Evolutionary conservation across 1,284 basidiomycete species (phyloP), one percentile per base, ranked within the genome.

Genomic region (Microbotryomycetes sp.): DNA sequence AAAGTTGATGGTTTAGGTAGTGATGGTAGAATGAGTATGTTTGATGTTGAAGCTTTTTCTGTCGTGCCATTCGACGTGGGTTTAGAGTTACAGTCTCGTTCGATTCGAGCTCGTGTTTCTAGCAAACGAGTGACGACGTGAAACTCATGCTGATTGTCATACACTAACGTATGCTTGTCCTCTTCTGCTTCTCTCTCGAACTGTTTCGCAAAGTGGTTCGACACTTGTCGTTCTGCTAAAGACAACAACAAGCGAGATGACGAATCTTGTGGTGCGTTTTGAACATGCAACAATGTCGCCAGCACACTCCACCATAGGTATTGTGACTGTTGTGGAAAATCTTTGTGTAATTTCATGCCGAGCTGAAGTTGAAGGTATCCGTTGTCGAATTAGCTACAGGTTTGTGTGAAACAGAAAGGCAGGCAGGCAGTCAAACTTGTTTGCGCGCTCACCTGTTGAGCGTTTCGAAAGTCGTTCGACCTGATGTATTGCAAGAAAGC

Each of bases 261-360:
- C 90, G 80, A 71, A 87, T 81, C 71, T 90, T 84, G 29, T 87
- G 83, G 71, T 92, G 88, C 1, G 88, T 80, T 57, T 50, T 68
- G 68, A 19, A 76, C 68, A 31, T 75, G 88, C n/a, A 92, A 82
- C 45, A 89, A 80, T 12, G 87, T 83, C 64, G 86, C 82, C 70
- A 88, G 85, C 29, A 88, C 82, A 65, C 82, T 86, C 89, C 88
- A 92, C 75, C 87, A 92, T 48, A 89, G 76, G 74, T 88, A 91
- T 66, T 84, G 82, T 70, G 86, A 88, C 77, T 84, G 80, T 82
- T 89, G 83, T 71, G 82, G 84, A 7, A 84, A 85, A n/a, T 86
- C 83, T 64, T 85, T 79, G 85, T 87, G 67, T 49, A 54, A 54
- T 64, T 47, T 66, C 47, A 68, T 72, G 63, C 49, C 64, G 65